Base-by-base conservation (phyloP, 1,284 basidiomycete genomes). In the Moesziomyces antarcticus region DNA sequence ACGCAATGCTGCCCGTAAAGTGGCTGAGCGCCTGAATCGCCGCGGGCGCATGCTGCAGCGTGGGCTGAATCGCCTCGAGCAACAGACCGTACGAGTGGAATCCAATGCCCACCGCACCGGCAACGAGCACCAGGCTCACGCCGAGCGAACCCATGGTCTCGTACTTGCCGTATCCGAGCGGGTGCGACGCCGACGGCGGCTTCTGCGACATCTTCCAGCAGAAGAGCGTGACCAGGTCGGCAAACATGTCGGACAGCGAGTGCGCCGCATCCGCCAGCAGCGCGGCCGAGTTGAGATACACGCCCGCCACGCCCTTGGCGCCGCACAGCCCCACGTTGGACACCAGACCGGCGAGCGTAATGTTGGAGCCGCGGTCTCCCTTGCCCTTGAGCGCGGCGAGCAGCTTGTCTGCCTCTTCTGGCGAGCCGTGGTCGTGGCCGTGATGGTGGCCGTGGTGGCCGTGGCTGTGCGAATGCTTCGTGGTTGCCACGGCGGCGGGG, bases 241-340 rank as follows among this genome's bases (percentile, higher is more conserved):
- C 92, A 57, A 95, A 85, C 24, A 95, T 87, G 85, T 96, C 81
- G 69, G 92, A 93, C 45, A 95, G 78, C n/a, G 92, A 93, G 84
- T 99, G 96, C 2, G 92, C 95, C 0, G 96, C 95, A 81, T 99
- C 96, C 3, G 97, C 96, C 10, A 99, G 87, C 51, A 99, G 86
- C 1, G 93, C 91, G 3, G 95, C 94, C 7, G 93, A 94, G 82
- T 97, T 93, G 24, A 82, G 75, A 44, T 73, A 73, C 25, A 78
- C 68, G 1, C 82, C 83, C 0, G 81, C 84, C 11, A 89, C 81
- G 25, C 94, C 95, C 84, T 99, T 99, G 27, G 90, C 87, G 14
- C 87, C 86, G 0, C 94, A 97, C 64, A 99, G 86, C 1, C 88
- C 89, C 30, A 98, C 86, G 81, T 98, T 99, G 51, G 91, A 88